These are phyloP conservation scores for Asterochloris erici DNA, from an alignment of 139 green algal species.

Conservation along the genomic window DNA sequence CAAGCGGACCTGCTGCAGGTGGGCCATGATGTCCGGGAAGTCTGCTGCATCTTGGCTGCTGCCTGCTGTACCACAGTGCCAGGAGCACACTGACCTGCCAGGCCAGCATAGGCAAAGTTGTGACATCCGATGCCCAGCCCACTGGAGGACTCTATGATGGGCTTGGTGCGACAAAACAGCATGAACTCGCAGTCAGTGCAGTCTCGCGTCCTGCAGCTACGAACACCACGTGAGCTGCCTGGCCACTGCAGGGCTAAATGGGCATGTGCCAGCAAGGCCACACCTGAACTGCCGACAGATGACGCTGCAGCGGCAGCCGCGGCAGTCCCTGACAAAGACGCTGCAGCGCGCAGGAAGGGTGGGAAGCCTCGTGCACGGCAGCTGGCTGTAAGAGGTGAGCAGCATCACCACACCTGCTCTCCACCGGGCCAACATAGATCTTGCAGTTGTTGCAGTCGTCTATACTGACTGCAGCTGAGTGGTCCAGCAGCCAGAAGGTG, in stretches of 20 bases:
- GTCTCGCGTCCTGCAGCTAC: constrained; percentile 37
- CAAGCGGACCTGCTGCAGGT: background rate
- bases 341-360: constrained; percentile 16
- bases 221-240: background rate
- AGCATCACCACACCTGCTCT: constrained; percentile 29
- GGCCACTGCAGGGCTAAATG: background rate
- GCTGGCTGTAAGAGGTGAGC: background rate
- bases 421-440: constrained; percentile 63
- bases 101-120: constrained; percentile 43
- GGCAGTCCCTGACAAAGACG: constrained; percentile 64
- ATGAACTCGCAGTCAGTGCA: constrained; percentile 35
- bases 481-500: constrained; percentile 64
- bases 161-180: constrained; percentile 54
- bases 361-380: background rate
- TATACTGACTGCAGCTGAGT: constrained; percentile 50
- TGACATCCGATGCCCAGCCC: constrained; percentile 53
- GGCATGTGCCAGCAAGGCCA: background rate
- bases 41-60: too few species aligned
- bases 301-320: constrained; percentile 41
- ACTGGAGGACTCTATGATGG: constrained; percentile 56
- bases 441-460: constrained; percentile 64
- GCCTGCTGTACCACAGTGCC: too few species aligned
- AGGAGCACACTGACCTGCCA: constrained; percentile 26
- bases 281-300: constrained; percentile 56
- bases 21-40: too few species aligned